Evolutionary conservation across 495 filamentous ascomycete species (phyloP).

Genomic region (Neurospora cerealis): DNA sequence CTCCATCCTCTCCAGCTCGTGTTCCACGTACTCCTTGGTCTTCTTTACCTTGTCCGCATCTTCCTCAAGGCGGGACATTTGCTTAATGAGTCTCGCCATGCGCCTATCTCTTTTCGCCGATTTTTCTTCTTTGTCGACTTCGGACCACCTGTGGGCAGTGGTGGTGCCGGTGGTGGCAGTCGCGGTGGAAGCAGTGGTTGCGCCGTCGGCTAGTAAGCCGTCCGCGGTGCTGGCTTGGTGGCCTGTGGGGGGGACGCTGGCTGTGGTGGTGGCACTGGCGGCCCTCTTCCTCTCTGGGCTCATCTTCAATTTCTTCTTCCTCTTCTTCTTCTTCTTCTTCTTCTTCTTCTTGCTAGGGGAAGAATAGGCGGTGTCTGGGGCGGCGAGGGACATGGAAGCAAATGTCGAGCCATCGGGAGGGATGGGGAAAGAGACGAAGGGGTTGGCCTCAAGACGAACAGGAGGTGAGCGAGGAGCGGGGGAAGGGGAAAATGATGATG

Average conservation of each 20-base stretch:
- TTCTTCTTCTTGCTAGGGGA: neutral
- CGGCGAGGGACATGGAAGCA: neutral
- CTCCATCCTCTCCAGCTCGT: neutral
- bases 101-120: neutral
- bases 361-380: neutral
- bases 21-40: neutral
- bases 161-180: neutral
- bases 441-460: neutral
- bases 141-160: neutral
- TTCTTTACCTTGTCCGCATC: neutral
- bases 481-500: neutral
- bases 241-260: too few species aligned
- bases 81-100: neutral
- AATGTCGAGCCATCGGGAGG: neutral
- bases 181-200: neutral
- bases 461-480: neutral
- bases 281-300: neutral
- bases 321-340: neutral
- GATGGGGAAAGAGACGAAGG: neutral
- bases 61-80: neutral
- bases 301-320: neutral
- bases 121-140: neutral
- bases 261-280: neutral
- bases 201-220: too few species aligned
- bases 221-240: neutral